Evolutionary conservation across 257 asterid genomes (phyloP), one percentile per base, ranked within the genome.

Genomic region (Solanum sitiens): DNA sequence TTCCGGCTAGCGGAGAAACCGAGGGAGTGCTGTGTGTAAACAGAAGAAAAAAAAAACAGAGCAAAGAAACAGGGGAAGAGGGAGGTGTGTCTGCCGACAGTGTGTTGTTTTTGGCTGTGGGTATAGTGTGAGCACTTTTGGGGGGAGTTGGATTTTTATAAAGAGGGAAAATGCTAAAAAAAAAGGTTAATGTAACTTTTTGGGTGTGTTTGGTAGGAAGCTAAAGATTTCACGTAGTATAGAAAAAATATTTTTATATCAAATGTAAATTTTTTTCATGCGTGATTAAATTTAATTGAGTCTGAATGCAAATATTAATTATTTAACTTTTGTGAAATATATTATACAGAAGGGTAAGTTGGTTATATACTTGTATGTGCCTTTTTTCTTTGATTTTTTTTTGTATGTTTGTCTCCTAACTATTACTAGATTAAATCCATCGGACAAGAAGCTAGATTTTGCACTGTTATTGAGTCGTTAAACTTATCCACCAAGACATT

Each of bases 1-100:
- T 87, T 67, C 86, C 89, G 93, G 94, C 90, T 83, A 93, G 94
- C 92, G 94, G 90, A 95, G 87, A 82, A 82, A 90, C 86, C 92
- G 89, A 89, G 95, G 93, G 16, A 32, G 47, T 6, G 25, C 15
- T n/a, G 84, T 56, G 65, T 63, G 56, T 18, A 39, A 44, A 77
- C 86, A 67, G n/a, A 37, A 33, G n/a, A 7, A 37, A 11, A n/a
- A 15, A 80, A 18, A 20, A 45, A 71, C 39, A 44, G 68, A 6
- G 79, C 25, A 72, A 84, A 39, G 87, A 79, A 83, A 25, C 33
- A 33, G 65, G 25, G 88, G 63, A 83, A 89, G 56, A 37, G 88
- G 76, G 71, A 89, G 59, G 30, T 76, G 37, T 14, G 50, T 37
- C 79, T 90, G 93, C 95, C 93, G 96, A 92, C 94, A 90, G 91